Evolutionary conservation across 2,329 filamentous ascomycete species (phyloP).

Genomic region (Tolypocladium sp.): DNA sequence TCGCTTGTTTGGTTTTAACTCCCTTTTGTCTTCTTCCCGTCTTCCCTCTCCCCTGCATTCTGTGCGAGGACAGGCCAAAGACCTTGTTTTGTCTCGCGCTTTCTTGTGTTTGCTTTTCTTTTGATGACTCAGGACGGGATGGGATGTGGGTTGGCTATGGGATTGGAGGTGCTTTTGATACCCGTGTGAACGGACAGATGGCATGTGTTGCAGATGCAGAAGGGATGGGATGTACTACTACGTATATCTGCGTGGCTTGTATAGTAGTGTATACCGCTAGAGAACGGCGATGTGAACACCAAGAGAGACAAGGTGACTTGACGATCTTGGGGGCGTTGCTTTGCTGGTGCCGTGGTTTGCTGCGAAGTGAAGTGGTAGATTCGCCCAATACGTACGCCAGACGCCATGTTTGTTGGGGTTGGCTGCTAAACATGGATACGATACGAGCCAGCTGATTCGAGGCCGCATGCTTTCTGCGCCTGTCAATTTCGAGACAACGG

Average conservation of each 20-base stretch:
- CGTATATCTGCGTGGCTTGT: neutral
- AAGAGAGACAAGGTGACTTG: neutral
- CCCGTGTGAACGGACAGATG: neutral
- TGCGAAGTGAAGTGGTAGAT: neutral
- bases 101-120: neutral
- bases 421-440: neutral
- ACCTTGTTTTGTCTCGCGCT: neutral
- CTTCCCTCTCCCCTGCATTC: neutral
- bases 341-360: neutral
- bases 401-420: neutral
- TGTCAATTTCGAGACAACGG: neutral
- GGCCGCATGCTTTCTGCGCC: neutral
- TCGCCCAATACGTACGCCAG: neutral
- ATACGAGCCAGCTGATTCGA: neutral
- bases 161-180: neutral
- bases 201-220: neutral
- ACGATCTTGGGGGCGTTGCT: too few relatives aligned
- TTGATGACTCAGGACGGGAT: neutral
- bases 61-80: neutral
- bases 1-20: neutral
- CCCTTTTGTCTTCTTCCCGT: neutral
- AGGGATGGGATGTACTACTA: neutral
- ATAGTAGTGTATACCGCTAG: neutral
- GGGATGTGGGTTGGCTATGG: neutral
- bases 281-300: neutral